Evolutionary conservation across 139 green algal species (phyloP).

Genomic region (Ettlia oleoabundans): DNA sequence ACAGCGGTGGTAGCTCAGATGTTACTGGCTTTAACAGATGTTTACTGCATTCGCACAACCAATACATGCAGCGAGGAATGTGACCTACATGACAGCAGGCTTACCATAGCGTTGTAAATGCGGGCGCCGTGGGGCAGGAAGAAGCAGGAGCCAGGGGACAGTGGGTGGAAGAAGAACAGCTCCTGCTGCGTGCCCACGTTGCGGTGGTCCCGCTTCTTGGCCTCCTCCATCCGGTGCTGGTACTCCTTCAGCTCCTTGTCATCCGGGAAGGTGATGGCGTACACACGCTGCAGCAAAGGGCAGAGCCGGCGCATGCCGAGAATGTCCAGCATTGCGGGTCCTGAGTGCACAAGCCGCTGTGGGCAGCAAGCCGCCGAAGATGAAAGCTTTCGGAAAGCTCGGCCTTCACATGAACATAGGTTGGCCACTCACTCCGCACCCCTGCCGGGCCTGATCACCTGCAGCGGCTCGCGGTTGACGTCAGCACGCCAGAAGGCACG

Average conservation of each 20-base stretch:
- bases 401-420: no score
- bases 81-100: background rate
- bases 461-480: conserved; percentile 77
- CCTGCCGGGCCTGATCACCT: background rate
- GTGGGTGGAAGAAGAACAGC: conserved; percentile 97
- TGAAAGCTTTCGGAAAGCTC: no score
- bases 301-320: background rate
- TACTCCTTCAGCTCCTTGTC: conserved; percentile 96
- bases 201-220: conserved; percentile 98
- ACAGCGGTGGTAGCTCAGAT: no score
- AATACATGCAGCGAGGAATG: background rate
- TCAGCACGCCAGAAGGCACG: conserved; percentile 92
- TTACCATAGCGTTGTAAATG: conserved; percentile 94
- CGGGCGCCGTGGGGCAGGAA: conserved; percentile 91
- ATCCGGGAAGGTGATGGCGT: conserved; percentile 97
- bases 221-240: conserved; percentile 92
- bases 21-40: no score
- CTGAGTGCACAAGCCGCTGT: no score
- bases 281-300: conserved; percentile 84
- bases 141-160: conserved; percentile 93
- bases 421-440: conserved; percentile 41
- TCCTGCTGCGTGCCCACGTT: conserved; percentile 88
- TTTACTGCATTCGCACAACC: background rate
- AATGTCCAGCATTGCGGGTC: background rate
- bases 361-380: no score